Evolutionary conservation across 768 basidiomycete species (phyloP).

Genomic region (Phylloporus sp.): DNA sequence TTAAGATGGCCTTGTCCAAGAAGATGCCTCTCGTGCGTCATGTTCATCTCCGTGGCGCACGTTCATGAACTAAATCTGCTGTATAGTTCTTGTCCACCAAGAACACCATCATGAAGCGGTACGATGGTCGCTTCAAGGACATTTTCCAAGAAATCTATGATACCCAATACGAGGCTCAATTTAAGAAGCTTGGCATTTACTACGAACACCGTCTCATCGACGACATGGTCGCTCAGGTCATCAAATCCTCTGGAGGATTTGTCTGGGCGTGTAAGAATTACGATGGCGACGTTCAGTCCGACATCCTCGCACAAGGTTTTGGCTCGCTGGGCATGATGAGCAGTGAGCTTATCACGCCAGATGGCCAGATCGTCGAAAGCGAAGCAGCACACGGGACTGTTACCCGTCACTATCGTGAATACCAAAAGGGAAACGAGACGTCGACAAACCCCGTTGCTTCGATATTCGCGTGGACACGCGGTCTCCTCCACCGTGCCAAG

Average conservation of each 20-base stretch:
- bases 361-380: conserved; percentile 86
- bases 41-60: conserved; percentile 6
- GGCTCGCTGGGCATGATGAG: conserved; percentile 99
- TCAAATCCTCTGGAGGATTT: conserved; percentile 95
- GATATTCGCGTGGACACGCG: conserved; percentile 98
- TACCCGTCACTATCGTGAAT: conserved; percentile 95
- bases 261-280: conserved; percentile 74
- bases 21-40: conserved; percentile 64
- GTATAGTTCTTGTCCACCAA: conserved; percentile 92
- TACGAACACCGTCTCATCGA: conserved; percentile 97
- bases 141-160: conserved; percentile 98
- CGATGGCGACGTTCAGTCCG: conserved; percentile 84
- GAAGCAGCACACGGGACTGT: conserved; percentile 98
- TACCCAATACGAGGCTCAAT: conserved; percentile 62
- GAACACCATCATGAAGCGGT: conserved; percentile 95
- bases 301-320: conserved; percentile 97
- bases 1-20: conserved; percentile 90
- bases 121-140: conserved; percentile 99
- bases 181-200: conserved; percentile 69
- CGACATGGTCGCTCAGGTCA: conserved; percentile 97
- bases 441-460: conserved; percentile 98
- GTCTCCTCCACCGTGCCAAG: conserved; percentile 88
- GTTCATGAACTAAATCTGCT: neutral
- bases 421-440: conserved; percentile 95
- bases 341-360: conserved; percentile 89